Percentiles rank a stretch among this genome's conserved stretches.
These are phyloP conservation scores for Penicillium robsamsonii DNA, from an alignment of 495 filamentous ascomycete species.

Conservation along the genomic window DNA sequence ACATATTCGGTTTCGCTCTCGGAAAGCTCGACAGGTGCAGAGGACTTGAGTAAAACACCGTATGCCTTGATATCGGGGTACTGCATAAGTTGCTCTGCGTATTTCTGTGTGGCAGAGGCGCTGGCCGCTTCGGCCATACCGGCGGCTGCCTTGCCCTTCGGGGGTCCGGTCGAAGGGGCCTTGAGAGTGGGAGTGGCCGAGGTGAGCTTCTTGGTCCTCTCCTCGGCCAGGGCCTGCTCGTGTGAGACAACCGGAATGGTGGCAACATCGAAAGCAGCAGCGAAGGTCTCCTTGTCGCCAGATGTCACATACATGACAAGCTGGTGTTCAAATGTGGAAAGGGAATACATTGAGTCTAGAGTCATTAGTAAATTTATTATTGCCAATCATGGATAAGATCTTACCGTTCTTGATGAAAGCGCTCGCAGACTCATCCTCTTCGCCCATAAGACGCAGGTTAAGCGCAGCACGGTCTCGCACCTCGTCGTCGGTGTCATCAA, in stretches of 20 bases:
- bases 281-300: slow-evolving; percentile 79
- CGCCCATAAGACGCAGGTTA: slow-evolving; percentile 82
- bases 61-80: slow-evolving; percentile 89
- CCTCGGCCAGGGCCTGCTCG: slow-evolving; percentile 95
- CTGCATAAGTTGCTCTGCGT: slow-evolving; percentile 78
- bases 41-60: slow-evolving; percentile 87
- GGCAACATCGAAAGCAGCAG: slow-evolving; percentile 81
- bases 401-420: slow-evolving; percentile 90
- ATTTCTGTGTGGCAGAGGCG: slow-evolving; percentile 78
- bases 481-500: slow-evolving; percentile 97
- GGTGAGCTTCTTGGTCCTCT: slow-evolving; percentile 92
- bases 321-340: slow-evolving; percentile 95
- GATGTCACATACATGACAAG: slow-evolving; percentile 97
- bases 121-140: slow-evolving; percentile 69
- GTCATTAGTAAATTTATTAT: slow-evolving; percentile 19
- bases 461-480: slow-evolving; percentile 93
- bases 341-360: slow-evolving; percentile 70
- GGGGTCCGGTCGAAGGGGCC: slow-evolving; percentile 77
- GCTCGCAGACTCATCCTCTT: slow-evolving; percentile 79
- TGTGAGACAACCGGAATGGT: slow-evolving; percentile 91
- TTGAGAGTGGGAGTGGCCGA: slow-evolving; percentile 91
- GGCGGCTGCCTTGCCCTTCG: slow-evolving; percentile 66
- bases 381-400: slow-evolving; percentile 14
- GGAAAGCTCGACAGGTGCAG: slow-evolving; percentile 79
- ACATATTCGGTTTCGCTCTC: slow-evolving; percentile 98